Evolutionary conservation across 106 monocot species (phyloP).

Genomic region (Allium sativum): DNA sequence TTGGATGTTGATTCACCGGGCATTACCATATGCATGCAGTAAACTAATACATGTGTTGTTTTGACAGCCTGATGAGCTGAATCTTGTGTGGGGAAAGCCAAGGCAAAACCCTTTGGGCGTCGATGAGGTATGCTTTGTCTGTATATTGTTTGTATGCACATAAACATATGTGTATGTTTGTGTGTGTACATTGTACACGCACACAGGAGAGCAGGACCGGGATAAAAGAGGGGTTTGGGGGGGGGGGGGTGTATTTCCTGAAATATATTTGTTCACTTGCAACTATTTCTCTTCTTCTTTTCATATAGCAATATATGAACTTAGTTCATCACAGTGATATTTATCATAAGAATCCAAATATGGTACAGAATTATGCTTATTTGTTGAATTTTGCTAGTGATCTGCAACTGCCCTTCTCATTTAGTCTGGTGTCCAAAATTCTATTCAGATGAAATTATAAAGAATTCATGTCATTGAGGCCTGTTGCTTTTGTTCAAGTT

Average conservation of each 20-base stretch:
- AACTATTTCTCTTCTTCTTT: too few species aligned
- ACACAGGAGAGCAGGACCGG: too few species aligned
- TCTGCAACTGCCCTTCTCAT: background rate
- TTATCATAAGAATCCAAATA: background rate
- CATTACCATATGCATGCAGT: too few species aligned
- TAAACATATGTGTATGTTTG: too few species aligned
- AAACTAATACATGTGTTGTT: constrained; percentile 4
- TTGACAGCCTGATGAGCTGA: constrained; percentile 62
- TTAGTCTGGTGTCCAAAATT: background rate
- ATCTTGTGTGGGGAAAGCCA: constrained; percentile 91
- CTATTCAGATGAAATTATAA: background rate
- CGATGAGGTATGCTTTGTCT: constrained; percentile 54
- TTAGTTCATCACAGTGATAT: background rate
- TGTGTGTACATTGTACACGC: background rate
- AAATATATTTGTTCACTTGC: too few species aligned
- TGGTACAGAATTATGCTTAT: background rate
- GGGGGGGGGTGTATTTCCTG: too few species aligned
- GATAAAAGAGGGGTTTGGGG: too few species aligned
- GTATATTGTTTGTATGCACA: too few species aligned
- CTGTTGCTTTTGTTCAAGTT: background rate
- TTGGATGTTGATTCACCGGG: too few species aligned
- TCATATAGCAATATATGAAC: too few species aligned
- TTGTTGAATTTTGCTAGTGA: background rate
- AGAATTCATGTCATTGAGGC: background rate
- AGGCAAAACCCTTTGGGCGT: constrained; percentile 46